Conservation (phyloP, 164 flowering plant genomes). For the Cinnamomum chago region DNA sequence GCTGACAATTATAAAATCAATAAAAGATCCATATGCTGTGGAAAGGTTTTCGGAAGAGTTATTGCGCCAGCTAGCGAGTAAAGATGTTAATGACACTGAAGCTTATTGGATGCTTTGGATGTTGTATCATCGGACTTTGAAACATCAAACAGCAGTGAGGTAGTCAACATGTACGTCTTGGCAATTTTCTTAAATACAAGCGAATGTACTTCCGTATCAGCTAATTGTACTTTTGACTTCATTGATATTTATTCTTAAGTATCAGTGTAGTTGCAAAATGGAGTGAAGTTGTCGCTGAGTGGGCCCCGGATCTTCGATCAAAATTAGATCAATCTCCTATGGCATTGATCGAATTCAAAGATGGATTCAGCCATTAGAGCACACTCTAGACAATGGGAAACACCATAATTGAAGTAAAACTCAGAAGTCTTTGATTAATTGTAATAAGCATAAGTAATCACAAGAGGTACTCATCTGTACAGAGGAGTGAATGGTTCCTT, state of each 20-base stretch:
- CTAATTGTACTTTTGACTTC: background rate
- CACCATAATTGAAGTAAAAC: background rate
- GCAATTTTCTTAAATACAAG: constrained; percentile 1
- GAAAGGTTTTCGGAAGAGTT: constrained; percentile 81
- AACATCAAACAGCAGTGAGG: constrained; percentile 54
- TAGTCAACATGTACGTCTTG: constrained; percentile 16
- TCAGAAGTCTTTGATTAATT: background rate
- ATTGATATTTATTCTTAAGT: background rate
- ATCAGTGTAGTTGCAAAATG: background rate
- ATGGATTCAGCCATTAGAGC: no score
- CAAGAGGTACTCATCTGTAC: no score
- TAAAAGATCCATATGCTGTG: constrained; percentile 67
- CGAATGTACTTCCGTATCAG: background rate
- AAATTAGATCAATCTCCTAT: no score
- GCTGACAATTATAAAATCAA: constrained; percentile 61
- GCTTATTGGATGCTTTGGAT: constrained; percentile 88
- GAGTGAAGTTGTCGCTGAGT: background rate
- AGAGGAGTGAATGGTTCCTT: no score
- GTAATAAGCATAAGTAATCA: no score
- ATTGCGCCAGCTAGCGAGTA: constrained; percentile 52
- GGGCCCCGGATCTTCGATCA: background rate
- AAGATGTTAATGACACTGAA: constrained; percentile 55
- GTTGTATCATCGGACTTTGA: constrained; percentile 42
- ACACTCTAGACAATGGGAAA: background rate
- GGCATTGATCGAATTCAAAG: no score